phyloP scores from a whole-genome alignment of 176 grass and related monocot genomes.

The Thalia dealbata region DNA sequence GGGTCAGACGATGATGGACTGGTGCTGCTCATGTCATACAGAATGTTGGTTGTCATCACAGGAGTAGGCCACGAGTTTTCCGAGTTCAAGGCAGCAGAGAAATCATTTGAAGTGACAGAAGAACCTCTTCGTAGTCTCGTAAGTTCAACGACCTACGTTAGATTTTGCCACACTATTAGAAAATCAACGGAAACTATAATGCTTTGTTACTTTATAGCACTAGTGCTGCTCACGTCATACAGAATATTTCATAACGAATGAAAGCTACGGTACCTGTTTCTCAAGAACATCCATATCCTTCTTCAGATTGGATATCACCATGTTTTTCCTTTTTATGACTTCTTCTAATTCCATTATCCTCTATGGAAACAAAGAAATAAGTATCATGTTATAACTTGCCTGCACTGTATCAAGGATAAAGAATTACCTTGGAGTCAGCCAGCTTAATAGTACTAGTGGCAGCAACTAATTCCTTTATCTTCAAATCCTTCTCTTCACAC shows the following conservation, averaged over 20 bases:
- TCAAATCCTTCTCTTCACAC: slow-evolving; percentile 77
- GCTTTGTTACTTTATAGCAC: not conserved
- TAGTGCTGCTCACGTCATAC: too few species aligned
- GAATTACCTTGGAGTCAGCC: slow-evolving; percentile 47
- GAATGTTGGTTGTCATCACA: slow-evolving; percentile 72
- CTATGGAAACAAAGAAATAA: slow-evolving; percentile 26
- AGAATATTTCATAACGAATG: not conserved
- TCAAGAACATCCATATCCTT: slow-evolving; percentile 64
- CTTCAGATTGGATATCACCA: slow-evolving; percentile 77
- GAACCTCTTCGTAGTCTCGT: slow-evolving; percentile 59
- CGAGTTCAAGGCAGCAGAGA: slow-evolving; percentile 26
- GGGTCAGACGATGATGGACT: slow-evolving; percentile 76
- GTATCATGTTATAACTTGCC: not conserved
- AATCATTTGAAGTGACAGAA: slow-evolving; percentile 26
- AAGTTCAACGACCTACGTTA: slow-evolving; percentile 59
- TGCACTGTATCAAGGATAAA: not conserved
- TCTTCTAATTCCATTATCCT: slow-evolving; percentile 75
- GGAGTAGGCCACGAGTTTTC: slow-evolving; percentile 27
- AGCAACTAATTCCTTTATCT: slow-evolving; percentile 59
- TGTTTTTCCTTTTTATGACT: slow-evolving; percentile 64
- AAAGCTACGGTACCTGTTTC: slow-evolving; percentile 42
- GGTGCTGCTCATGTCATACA: slow-evolving; percentile 69
- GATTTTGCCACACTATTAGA: slow-evolving; percentile 16
- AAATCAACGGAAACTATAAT: not conserved
- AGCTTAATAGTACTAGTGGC: slow-evolving; percentile 35